phyloP scores from a whole-genome alignment of 108 stramenopile genomes.

The Skeletonema marinoi region DNA sequence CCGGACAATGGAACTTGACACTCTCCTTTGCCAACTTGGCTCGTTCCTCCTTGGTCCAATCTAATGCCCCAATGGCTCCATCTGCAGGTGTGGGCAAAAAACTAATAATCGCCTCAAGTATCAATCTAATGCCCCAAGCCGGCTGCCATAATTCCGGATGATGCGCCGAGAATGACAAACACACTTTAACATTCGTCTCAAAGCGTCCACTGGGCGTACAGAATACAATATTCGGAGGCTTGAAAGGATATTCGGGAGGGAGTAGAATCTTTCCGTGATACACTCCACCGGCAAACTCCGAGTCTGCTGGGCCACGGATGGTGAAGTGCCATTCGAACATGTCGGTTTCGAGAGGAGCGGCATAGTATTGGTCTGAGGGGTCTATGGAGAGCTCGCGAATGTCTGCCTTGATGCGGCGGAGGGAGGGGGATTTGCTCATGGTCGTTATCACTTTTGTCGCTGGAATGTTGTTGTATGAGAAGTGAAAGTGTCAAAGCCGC shows the following conservation, averaged over 20 bases:
- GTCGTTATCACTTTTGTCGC: too few species aligned
- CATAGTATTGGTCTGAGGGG: slow-evolving; percentile 93
- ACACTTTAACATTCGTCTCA: slow-evolving; percentile 94
- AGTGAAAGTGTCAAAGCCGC: neutral
- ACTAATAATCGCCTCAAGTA: slow-evolving; percentile 95
- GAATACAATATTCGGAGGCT: slow-evolving; percentile 97
- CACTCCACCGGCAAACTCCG: slow-evolving; percentile 91
- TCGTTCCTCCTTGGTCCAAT: slow-evolving; percentile 83
- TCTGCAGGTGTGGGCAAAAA: slow-evolving; percentile 95
- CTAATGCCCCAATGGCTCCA: slow-evolving; percentile 96
- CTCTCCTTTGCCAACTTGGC: slow-evolving; percentile 72
- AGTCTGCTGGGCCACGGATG: slow-evolving; percentile 90
- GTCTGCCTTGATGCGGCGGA: slow-evolving; percentile 90
- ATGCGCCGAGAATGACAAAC: slow-evolving; percentile 92
- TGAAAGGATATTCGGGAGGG: slow-evolving; percentile 68
- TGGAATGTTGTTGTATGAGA: neutral
- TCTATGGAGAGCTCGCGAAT: slow-evolving; percentile 93
- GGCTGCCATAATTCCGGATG: slow-evolving; percentile 98
- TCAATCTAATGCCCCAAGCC: slow-evolving; percentile 94
- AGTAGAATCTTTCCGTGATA: slow-evolving; percentile 96
- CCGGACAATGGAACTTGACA: slow-evolving; percentile 50
- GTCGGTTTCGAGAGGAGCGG: slow-evolving; percentile 87
- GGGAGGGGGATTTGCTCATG: slow-evolving; percentile 79
- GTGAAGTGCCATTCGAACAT: slow-evolving; percentile 98
- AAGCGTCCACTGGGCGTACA: slow-evolving; percentile 96